Conservation (phyloP, 257 asterid species). For the Primulina eburnea region DNA sequence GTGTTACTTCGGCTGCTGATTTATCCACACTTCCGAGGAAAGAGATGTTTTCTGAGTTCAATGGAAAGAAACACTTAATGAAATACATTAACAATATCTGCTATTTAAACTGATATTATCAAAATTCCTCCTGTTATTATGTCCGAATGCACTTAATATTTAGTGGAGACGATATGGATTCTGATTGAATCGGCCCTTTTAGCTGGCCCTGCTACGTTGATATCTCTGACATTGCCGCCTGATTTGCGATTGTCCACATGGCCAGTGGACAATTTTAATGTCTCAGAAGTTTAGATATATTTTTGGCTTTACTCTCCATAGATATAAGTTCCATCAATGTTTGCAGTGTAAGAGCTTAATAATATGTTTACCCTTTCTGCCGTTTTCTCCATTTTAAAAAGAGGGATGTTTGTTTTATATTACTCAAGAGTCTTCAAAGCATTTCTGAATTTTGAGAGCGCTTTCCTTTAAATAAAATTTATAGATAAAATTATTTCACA, state of each 20-base stretch:
- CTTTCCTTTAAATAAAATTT: neutral
- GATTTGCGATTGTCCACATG: conserved; percentile 10
- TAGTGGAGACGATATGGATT: conserved; percentile 3
- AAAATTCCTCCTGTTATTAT: conserved; percentile 6
- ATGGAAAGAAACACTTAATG: neutral
- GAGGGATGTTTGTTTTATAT: neutral
- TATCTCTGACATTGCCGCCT: neutral
- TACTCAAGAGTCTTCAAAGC: conserved; percentile 9
- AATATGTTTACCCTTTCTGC: neutral
- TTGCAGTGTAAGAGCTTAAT: neutral
- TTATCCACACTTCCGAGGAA: neutral
- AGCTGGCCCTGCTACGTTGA: neutral
- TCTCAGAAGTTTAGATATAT: no score
- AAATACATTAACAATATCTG: neutral
- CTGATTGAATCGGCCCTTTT: neutral
- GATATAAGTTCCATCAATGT: conserved; percentile 13
- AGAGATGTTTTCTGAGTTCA: neutral
- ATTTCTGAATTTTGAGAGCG: conserved; percentile 11
- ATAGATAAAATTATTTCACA: neutral
- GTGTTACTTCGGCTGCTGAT: neutral
- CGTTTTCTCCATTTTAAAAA: neutral
- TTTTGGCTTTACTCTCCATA: neutral
- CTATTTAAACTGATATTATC: neutral
- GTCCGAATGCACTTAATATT: neutral
- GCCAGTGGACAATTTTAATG: conserved; percentile 1